Evolutionary conservation across 2,329 filamentous ascomycete genomes (phyloP), one percentile per base, ranked within the genome.

Genomic region (Fonsecaea erecta): DNA sequence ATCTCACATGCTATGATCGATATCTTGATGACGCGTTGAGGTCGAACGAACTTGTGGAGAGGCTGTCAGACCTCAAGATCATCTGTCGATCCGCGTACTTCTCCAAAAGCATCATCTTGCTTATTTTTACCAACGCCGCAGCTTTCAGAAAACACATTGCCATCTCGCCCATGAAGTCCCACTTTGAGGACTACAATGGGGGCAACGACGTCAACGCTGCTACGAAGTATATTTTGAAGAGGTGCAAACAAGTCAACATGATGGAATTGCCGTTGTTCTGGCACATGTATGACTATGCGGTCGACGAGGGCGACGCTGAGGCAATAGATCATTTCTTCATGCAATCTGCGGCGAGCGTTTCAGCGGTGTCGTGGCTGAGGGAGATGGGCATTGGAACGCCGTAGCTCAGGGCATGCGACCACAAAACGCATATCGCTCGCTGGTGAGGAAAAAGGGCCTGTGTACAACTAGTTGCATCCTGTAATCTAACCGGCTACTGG

Each of bases 1-100:
- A 69, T 37, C 61, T 67, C 30, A 67, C 64, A n/a, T 62, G 60
- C 55, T 69, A 69, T 24, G 64, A 69, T 48, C 56, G 60, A 7
- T 69, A 69, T 34, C 62, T 51, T 9, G 53, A 62, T 28, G 54
- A 65, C 24, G 14, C 28, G 3, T 3, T 24, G 3, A 28, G 51
- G 26, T 54, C 62, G n/a, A 68, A 68, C 35, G 60, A 40, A n/a
- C 56, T 68, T 16, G n/a, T n/a, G 37, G 60, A 68, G 37, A 59
- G 63, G n/a, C 52, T 68, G 1, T 35, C 32, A 14, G 52, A 56
- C 37, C 55, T 69, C n/a, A 64, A 63, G 14, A 30, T 5, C 26
- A 40, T 66, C 12, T 62, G 52, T 12, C 21, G 32, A n/a, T 67
- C 64, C n/a, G 54, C 5, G 8, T 62, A 53, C 40, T 64, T 67